Evolutionary conservation across 164 flowering plant species (phyloP), one percentile per base, ranked within the genome.

Genomic region (Berberis thunbergii): DNA sequence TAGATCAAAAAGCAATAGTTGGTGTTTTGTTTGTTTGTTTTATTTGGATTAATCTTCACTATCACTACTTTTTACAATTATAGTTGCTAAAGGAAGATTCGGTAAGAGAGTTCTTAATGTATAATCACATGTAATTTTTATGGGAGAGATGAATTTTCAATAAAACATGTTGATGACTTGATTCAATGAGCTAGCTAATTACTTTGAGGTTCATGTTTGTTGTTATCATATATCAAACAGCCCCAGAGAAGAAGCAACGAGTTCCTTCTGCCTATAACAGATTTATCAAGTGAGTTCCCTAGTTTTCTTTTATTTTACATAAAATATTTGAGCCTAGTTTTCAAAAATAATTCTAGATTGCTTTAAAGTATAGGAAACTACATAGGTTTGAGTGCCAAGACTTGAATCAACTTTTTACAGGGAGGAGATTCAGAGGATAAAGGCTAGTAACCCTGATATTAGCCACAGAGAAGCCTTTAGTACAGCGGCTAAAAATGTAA

Each of bases 251-350:
- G 69, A 72, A 89, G 69, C 96, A 85, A 52, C 87, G 96, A 1
- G 90, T 81, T 76, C 96, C 96, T 44, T 89, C 96, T 9, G 96
- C 96, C 4, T 89, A 89, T 61, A 89, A 89, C 78, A 75, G 78
- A 67, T 89, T 89, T 64, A 89, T 89, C 13, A 89, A 85, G 96
- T 89, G 73, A 80, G 95, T 78, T 13, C 41, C 54, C 41, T 62
- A 63, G 6, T 42, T 12, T 44, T 45, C 1, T 1, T 12, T 44
- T 67, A 49, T 13, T 38, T 55, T 42, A 54, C 57, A 54, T 62
- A 5, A 26, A 26, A 26, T 26, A 26, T 26, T 26, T 26, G 0
- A 26, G 26, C 26, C 26, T 26, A 26, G 26, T 26, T 26, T 26
- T 26, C 26, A 26, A 26, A 26, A 26, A 26, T 26, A 26, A 26